Evolutionary conservation across 2,329 filamentous ascomycete genomes (phyloP).

Genomic region (Colletotrichum sp.): DNA sequence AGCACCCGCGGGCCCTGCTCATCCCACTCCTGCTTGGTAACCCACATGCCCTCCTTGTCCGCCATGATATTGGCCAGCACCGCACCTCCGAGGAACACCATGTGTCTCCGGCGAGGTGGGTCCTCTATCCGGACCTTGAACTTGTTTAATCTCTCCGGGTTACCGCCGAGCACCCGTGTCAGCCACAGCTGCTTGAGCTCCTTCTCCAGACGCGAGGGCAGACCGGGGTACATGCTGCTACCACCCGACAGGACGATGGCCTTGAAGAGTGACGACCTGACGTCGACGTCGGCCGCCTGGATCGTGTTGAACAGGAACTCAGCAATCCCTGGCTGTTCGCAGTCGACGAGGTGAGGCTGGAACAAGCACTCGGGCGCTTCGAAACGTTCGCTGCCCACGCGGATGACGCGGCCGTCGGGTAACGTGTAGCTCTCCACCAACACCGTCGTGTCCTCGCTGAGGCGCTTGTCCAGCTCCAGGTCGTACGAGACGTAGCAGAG

Average conservation of each 20-base stretch:
- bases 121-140: slow-evolving; percentile 99
- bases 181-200: slow-evolving; percentile 99
- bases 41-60: slow-evolving; percentile 99
- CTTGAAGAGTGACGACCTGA: slow-evolving; percentile 92
- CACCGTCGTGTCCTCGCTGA: slow-evolving; percentile 97
- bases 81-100: slow-evolving; percentile 98
- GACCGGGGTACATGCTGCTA: slow-evolving; percentile 97
- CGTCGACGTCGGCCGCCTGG: slow-evolving; percentile 92
- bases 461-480: slow-evolving; percentile 90
- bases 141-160: slow-evolving; percentile 94
- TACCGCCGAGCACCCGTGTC: slow-evolving; percentile 85
- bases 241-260: slow-evolving; percentile 96
- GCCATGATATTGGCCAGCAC: slow-evolving; percentile 99
- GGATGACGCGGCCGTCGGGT: slow-evolving; percentile 93
- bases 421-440: slow-evolving; percentile 97
- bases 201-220: slow-evolving; percentile 95
- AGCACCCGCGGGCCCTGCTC: slow-evolving; percentile 86
- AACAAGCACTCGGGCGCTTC: slow-evolving; percentile 98
- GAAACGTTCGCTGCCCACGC: slow-evolving; percentile 95
- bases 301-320: slow-evolving; percentile 99
- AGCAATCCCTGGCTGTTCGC: slow-evolving; percentile 94
- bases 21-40: slow-evolving; percentile 95
- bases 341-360: slow-evolving; percentile 97
- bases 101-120: slow-evolving; percentile 92
- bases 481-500: slow-evolving; percentile 99